Evolutionary conservation across 176 grass and related monocot species (phyloP), one percentile per base, ranked within the genome.

Genomic region (Cocos nucifera): DNA sequence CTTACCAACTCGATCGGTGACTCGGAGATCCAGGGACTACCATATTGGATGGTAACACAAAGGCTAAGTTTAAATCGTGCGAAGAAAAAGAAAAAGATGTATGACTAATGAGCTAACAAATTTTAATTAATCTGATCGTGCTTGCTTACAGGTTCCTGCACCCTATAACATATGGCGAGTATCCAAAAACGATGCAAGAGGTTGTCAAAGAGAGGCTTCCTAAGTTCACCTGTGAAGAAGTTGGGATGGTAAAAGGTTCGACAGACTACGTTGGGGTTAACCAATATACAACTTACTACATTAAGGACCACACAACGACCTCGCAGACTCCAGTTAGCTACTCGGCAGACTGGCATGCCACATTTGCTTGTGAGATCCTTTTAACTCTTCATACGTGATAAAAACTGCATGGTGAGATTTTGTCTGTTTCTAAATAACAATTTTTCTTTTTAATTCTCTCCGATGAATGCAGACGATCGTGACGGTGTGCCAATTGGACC

Each of bases 21-120:
- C 82, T 54, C 79, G 86, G 68, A 89, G 90, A 95, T 73, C 86
- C 54, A 83, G 90, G 53, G 90, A 95, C 77, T 89, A 86, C 65
- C 86, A 89, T 57, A 26, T 95, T 73, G 90, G 90, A 67, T 95
- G 89, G 90, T 89, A 79, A 79, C 61, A 59, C 4, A 15, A 5
- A 3, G 26, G 22, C 56, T 14, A 10, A 72, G 55, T 54, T 25
- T 17, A 35, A n/a, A 17, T 17, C 17, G 59, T 48, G 35, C 1
- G 35, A 44, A 44, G 35, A 44, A 44, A 44, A 44, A 44, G 10
- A 12, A 44, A 44, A 44, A 0, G 35, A 39, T 10, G 56, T 19
- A 12, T 12, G 35, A 39, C 10, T 12, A 0, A 3, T 3, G 10
- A 14, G 9, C 35, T 44, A 44, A 3, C 1, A 44, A 44, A 44